A percentile compares a stretch with the other conserved stretches of the same genome.
These are phyloP conservation scores for Globisporangium acanthophoron DNA, from an alignment of 352 stramenopile genomes.

Conservation along the genomic window DNA sequence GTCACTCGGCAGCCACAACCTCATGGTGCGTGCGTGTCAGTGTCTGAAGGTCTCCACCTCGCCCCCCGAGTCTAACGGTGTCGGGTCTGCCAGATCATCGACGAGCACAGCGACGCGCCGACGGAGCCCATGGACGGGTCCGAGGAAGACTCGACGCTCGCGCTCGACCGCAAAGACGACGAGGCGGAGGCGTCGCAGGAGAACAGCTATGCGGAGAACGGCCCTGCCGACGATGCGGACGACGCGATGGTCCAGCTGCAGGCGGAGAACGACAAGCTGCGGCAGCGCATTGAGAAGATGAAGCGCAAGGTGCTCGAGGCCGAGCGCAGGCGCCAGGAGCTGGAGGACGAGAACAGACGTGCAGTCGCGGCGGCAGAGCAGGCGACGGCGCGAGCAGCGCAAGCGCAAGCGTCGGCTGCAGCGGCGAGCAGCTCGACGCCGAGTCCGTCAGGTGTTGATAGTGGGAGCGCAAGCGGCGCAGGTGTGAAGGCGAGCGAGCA, in stretches of 20 bases:
- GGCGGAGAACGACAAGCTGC: conserved; percentile 74
- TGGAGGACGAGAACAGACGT: conserved; percentile 39
- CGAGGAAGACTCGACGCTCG: conserved; percentile 42
- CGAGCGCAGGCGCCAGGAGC: conserved; percentile 47
- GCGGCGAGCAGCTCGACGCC: conserved; percentile 4
- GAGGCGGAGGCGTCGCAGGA: conserved; percentile 25
- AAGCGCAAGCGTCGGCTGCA: conserved; percentile 6
- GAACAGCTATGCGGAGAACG: conserved; percentile 11
- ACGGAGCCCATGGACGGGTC: conserved; percentile 49
- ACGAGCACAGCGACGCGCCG: conserved; percentile 58
- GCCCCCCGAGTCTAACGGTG: neutral
- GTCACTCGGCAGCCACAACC: conserved; percentile 34
- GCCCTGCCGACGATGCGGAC: conserved; percentile 14
- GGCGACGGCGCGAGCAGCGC: conserved; percentile 4
- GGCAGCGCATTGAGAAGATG: conserved; percentile 65
- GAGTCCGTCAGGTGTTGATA: conserved; percentile 1
- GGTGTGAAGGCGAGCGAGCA: conserved; percentile 63
- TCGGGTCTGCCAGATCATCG: conserved; percentile 37
- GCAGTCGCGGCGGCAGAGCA: conserved; percentile 15
- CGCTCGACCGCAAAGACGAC: conserved; percentile 33
- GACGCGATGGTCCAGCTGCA: conserved; percentile 43
- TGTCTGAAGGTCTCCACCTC: neutral
- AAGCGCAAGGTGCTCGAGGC: conserved; percentile 58
- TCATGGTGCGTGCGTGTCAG: conserved; percentile 27
- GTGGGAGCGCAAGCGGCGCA: conserved; percentile 10